Evolutionary conservation across 2,329 filamentous ascomycete species (phyloP).

Genomic region (Aspergillus transmontanensis): DNA sequence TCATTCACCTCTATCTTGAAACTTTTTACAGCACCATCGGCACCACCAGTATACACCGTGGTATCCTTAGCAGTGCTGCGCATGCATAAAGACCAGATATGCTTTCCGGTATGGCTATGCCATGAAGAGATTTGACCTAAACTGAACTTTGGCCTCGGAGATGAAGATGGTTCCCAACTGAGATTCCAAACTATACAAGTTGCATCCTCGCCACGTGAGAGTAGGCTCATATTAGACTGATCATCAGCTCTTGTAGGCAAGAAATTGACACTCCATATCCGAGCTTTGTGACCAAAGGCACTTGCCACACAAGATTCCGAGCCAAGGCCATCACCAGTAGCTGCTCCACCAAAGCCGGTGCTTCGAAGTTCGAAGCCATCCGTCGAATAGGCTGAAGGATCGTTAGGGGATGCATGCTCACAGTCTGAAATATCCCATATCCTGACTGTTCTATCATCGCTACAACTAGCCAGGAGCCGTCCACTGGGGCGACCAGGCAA

Average conservation of each 20-base stretch:
- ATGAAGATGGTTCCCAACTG: conserved; percentile 34
- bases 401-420: conserved; percentile 30
- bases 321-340: conserved; percentile 34
- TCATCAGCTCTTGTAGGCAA: conserved; percentile 38
- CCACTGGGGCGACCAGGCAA: conserved; percentile 41
- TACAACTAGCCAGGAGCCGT: conserved; percentile 84
- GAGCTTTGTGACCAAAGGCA: conserved; percentile 81
- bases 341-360: conserved; percentile 64
- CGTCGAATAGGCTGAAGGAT: conserved; percentile 38
- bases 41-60: conserved; percentile 74
- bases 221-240: conserved; percentile 51
- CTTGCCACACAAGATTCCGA: conserved; percentile 62
- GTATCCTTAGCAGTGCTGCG: conserved; percentile 33
- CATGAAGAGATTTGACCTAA: conserved; percentile 55
- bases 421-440: conserved; percentile 79
- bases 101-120: conserved; percentile 78
- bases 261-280: conserved; percentile 87
- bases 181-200: conserved; percentile 73
- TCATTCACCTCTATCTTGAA: conserved; percentile 28
- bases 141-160: conserved; percentile 20
- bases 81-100: conserved; percentile 76
- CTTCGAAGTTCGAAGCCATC: conserved; percentile 49
- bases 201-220: conserved; percentile 85
- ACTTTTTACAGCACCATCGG: conserved; percentile 67
- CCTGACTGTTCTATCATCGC: conserved; percentile 87